These are phyloP conservation scores for Eragrostis nindensis DNA, from an alignment of 176 grass and related monocot genomes.

Conservation along the genomic window DNA sequence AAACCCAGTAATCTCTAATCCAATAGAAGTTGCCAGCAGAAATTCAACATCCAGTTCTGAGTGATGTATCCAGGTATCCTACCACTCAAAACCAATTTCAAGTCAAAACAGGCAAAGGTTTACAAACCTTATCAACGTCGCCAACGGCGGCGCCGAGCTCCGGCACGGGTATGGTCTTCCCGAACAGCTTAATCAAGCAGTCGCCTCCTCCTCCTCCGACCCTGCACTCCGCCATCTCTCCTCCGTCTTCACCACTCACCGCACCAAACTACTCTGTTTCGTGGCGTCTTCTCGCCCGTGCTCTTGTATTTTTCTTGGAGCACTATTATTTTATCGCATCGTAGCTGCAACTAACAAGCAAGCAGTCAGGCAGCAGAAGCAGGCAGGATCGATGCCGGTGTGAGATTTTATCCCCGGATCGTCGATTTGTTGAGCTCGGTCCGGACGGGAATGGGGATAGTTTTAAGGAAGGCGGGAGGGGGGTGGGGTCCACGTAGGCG, in stretches of 20 bases:
- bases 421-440: background rate
- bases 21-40: background rate
- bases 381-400: slow-evolving; percentile 15
- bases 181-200: slow-evolving; percentile 78
- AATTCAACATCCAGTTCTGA: background rate
- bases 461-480: slow-evolving; percentile 45
- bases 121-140: slow-evolving; percentile 51
- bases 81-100: background rate
- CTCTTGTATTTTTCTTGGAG: background rate
- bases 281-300: background rate
- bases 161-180: slow-evolving; percentile 72
- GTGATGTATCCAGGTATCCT: background rate
- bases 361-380: background rate
- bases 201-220: slow-evolving; percentile 38
- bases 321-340: background rate
- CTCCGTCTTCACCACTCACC: background rate
- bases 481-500: slow-evolving; percentile 48
- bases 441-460: slow-evolving; percentile 36
- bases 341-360: too few species aligned
- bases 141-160: slow-evolving; percentile 13
- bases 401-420: slow-evolving; percentile 13
- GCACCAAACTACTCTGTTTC: background rate
- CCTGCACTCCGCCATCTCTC: slow-evolving; percentile 41
- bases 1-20: background rate
- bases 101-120: background rate